Conservation (phyloP, 2,329 filamentous ascomycete species). For the Venturia asperata region DNA sequence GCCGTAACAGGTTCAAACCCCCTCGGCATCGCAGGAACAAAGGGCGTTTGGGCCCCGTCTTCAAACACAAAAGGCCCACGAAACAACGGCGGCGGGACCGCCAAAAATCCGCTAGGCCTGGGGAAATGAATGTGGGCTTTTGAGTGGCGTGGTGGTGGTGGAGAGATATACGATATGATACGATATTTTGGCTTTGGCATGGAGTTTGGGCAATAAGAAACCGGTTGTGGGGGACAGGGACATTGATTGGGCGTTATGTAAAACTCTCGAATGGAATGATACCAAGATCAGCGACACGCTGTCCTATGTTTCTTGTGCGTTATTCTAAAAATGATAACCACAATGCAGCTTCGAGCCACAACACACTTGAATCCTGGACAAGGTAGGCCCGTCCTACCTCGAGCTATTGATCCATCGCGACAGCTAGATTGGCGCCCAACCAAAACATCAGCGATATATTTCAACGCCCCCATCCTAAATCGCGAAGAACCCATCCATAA, state of each 20-base stretch:
- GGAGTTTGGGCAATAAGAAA: not conserved
- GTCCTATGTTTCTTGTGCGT: not conserved
- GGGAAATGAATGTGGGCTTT: not conserved
- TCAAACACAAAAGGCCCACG: not conserved
- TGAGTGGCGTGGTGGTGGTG: not conserved
- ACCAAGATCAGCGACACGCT: not conserved
- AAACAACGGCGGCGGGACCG: conserved; percentile 7
- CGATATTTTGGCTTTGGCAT: not conserved
- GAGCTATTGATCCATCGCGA: not conserved
- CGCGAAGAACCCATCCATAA: not conserved
- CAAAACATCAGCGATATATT: not conserved
- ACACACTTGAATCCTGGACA: not conserved
- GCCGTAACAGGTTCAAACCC: conserved; percentile 42
- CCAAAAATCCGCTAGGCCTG: conserved; percentile 21
- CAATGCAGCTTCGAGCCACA: not conserved
- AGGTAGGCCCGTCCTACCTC: not conserved
- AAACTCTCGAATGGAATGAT: not conserved
- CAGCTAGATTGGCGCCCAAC: not conserved
- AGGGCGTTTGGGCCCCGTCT: conserved; percentile 19
- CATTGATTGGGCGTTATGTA: not conserved
- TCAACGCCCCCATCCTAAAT: not conserved
- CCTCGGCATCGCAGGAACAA: conserved; percentile 35
- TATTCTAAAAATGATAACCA: not conserved
- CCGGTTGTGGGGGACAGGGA: not conserved
- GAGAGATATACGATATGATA: not conserved